Base-by-base conservation (phyloP, 768 basidiomycete genomes). In the Mycena amicta region DNA sequence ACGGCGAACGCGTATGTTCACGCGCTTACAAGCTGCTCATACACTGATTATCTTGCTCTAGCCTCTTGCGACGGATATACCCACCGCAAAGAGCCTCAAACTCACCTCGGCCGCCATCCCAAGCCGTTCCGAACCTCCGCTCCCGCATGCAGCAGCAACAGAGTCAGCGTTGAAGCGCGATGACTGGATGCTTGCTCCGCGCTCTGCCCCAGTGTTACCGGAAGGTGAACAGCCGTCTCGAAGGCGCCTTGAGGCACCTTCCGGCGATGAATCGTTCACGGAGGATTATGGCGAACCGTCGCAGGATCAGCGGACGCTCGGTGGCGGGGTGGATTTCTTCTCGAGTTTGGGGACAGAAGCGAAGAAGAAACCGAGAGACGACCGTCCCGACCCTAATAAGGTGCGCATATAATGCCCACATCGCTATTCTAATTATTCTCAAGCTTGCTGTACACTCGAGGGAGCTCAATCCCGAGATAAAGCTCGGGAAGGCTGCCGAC, bases 261-360 rank as follows among this genome's bases (percentile, higher is more conserved):
- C 59, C 11, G 71, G 68, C 1, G 79, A 84, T 22, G 83, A 88
- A 25, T 75, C 83, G 3, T 73, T 87, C 27, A 87, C 84, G 3
- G 89, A 92, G 20, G 85, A 77, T 25, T 90, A 89, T 59, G 86
- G 84, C 20, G 86, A 87, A 50, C 61, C 74, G 2, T 73, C 78
- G 13, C 66, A 64, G 15, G 74, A 74, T 27, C 70, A 75, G 52
- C 81, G 87, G 11, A 83, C 77, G 4, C 68, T 79, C 43, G 77
- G 74, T 3, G 87, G 84, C 39, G 82, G 81, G 2, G 82, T 90
- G 25, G 96, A 98, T 72, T 95, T 97, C 75, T 98, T 98, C 78
- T 88, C 91, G 1, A 84, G 77, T 60, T 77, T 99, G 43, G 96
- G 96, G 3, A 90, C 83, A 4, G 93, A 92, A 68, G 70, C 70